Percentiles rank a stretch among this genome's conserved stretches.
These are phyloP conservation scores for Candida palmyrensis DNA, from an alignment of 805 yeast species.

Conservation along the genomic window DNA sequence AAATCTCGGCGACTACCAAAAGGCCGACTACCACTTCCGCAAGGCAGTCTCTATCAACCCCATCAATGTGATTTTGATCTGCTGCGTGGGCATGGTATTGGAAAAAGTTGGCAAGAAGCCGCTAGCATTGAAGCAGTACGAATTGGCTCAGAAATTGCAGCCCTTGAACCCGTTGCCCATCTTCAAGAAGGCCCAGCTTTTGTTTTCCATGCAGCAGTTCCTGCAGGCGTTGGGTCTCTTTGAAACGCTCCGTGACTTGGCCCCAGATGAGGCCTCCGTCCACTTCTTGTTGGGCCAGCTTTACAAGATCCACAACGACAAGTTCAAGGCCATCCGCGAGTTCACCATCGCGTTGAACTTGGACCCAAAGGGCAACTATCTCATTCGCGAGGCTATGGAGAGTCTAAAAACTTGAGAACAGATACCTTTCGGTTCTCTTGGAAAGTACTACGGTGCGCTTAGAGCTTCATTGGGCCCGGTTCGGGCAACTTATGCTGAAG, in stretches of 20 bases:
- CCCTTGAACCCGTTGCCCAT: conserved; percentile 82
- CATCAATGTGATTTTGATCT: conserved; percentile 78
- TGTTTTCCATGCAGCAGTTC: conserved; percentile 67
- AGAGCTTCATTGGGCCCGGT: too few species aligned
- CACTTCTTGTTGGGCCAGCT: conserved; percentile 86
- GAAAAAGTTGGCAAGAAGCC: conserved; percentile 68
- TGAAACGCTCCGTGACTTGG: conserved; percentile 64
- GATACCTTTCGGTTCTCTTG: too few species aligned
- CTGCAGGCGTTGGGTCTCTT: conserved; percentile 70
- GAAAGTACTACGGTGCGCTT: too few species aligned
- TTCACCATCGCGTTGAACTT: conserved; percentile 85
- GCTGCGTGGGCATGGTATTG: conserved; percentile 91
- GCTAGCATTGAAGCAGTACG: conserved; percentile 76
- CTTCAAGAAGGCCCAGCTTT: conserved; percentile 81
- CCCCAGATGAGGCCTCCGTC: conserved; percentile 93
- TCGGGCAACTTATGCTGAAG: too few species aligned
- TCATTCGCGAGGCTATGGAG: conserved; percentile 82
- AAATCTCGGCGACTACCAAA: conserved; percentile 75
- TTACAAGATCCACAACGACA: conserved; percentile 70
- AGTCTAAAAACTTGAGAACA: too few species aligned
- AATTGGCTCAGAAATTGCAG: conserved; percentile 76
- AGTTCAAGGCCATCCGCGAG: conserved; percentile 73
- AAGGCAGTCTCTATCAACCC: conserved; percentile 89
- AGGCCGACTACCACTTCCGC: conserved; percentile 82
- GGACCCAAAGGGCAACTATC: conserved; percentile 88